Conservation (phyloP, 140 eudicot genomes). For the Senecio squalidus region DNA sequence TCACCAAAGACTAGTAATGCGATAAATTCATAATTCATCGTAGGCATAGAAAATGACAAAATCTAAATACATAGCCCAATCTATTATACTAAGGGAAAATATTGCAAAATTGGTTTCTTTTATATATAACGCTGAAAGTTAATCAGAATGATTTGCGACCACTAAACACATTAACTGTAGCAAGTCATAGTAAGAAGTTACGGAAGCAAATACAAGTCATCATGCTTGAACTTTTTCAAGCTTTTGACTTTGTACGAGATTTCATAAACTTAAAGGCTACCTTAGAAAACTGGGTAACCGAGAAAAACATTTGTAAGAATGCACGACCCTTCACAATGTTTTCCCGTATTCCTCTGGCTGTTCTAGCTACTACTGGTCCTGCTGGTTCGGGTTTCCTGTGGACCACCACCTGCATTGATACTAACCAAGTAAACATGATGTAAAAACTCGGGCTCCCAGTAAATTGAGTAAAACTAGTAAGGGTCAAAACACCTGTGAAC, state of each 20-base stretch:
- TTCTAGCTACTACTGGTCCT: slow-evolving; percentile 76
- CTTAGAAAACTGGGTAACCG: slow-evolving; percentile 49
- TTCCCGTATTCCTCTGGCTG: slow-evolving; percentile 68
- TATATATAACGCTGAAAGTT: no score
- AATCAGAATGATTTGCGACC: no score
- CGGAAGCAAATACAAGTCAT: slow-evolving; percentile 16
- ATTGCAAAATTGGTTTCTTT: no score
- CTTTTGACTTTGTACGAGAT: slow-evolving; percentile 44
- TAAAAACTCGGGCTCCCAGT: slow-evolving; percentile 36
- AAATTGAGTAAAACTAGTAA: not conserved
- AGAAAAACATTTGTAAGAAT: slow-evolving; percentile 59
- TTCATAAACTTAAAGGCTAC: slow-evolving; percentile 42
- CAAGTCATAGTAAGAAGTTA: slow-evolving; percentile 11
- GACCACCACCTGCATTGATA: slow-evolving; percentile 59
- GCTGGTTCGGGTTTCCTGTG: slow-evolving; percentile 31
- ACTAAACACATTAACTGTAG: not conserved
- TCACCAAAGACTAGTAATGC: no score
- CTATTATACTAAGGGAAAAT: no score
- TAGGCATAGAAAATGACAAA: no score
- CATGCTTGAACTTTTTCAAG: slow-evolving; percentile 8
- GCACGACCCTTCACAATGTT: slow-evolving; percentile 68
- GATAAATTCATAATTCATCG: no score
- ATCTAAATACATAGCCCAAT: no score
- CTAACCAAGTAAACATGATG: slow-evolving; percentile 71
- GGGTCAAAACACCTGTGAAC: no score